phyloP scores from a whole-genome alignment of 805 yeast species.

The Limtongia smithiae region DNA sequence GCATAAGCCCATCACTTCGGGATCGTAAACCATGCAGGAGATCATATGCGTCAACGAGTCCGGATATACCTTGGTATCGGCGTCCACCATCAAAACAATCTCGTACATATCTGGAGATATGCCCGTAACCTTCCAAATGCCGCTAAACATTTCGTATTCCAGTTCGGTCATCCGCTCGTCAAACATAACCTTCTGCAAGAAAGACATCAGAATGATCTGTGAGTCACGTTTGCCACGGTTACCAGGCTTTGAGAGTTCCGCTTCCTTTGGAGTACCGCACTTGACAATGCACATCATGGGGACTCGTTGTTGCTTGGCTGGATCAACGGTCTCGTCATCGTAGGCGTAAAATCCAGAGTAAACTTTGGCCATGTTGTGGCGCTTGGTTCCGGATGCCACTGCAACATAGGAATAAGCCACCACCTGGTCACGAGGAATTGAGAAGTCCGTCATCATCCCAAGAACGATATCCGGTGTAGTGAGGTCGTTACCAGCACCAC shows the following conservation, averaged over 20 bases:
- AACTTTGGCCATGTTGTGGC: conserved; percentile 97
- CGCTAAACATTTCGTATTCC: conserved; percentile 70
- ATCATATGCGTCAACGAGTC: conserved; percentile 85
- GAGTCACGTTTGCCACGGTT: conserved; percentile 96
- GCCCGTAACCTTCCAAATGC: conserved; percentile 81
- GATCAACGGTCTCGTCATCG: conserved; percentile 68
- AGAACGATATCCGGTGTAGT: conserved; percentile 89
- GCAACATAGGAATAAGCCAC: conserved; percentile 86
- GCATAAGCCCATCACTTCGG: conserved; percentile 85
- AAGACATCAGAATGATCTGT: conserved; percentile 86
- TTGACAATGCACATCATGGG: conserved; percentile 75
- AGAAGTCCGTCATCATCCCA: conserved; percentile 79
- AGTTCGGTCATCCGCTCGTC: conserved; percentile 92
- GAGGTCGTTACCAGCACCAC: conserved; percentile 86
- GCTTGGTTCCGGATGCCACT: conserved; percentile 87
- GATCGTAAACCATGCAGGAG: conserved; percentile 83
- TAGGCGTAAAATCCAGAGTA: conserved; percentile 92
- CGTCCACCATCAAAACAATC: conserved; percentile 85
- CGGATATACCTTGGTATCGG: conserved; percentile 84
- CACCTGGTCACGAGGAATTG: conserved; percentile 69
- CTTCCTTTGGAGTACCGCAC: conserved; percentile 87
- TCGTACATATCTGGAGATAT: conserved; percentile 79
- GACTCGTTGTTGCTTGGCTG: conserved; percentile 73
- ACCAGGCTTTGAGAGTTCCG: conserved; percentile 69
- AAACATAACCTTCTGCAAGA: conserved; percentile 79